Conservation (phyloP, 2,329 filamentous ascomycete species). For the Fusarium coicis region DNA sequence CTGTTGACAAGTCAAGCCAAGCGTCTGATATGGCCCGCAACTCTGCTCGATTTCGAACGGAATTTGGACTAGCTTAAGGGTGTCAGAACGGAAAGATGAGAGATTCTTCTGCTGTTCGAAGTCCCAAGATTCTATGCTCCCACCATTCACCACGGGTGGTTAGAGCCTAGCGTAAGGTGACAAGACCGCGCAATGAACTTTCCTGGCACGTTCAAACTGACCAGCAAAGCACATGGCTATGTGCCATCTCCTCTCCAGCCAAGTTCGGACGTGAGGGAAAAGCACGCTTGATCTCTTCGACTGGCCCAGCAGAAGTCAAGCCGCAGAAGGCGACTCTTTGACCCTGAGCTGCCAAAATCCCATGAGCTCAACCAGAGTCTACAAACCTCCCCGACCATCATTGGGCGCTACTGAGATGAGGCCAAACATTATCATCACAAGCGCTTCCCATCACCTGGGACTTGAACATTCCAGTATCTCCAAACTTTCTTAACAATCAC, state of each 20-base stretch:
- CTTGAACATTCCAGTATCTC: not conserved
- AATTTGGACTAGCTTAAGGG: not conserved
- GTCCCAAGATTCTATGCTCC: not conserved
- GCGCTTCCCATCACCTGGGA: not conserved
- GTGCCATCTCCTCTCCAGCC: not conserved
- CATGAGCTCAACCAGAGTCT: not conserved
- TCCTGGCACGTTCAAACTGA: not conserved
- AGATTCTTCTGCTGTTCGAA: not conserved
- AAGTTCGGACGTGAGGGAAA: slow-evolving; percentile 7
- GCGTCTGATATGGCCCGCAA: not conserved
- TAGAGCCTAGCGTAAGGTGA: slow-evolving; percentile 6
- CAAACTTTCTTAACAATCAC: not conserved
- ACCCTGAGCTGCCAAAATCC: not conserved
- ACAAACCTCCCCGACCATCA: not conserved
- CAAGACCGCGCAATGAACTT: not conserved
- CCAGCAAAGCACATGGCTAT: not conserved
- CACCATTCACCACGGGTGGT: not conserved
- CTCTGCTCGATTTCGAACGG: not conserved
- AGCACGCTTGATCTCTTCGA: not conserved
- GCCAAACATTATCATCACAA: not conserved
- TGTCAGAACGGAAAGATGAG: not conserved
- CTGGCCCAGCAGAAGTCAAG: not conserved
- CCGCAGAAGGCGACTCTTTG: not conserved
- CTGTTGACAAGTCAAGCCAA: not conserved
- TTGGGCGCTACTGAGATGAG: not conserved